Base-by-base conservation (phyloP, 108 stramenopile genomes). In the Stephanodiscus minutulus region DNA sequence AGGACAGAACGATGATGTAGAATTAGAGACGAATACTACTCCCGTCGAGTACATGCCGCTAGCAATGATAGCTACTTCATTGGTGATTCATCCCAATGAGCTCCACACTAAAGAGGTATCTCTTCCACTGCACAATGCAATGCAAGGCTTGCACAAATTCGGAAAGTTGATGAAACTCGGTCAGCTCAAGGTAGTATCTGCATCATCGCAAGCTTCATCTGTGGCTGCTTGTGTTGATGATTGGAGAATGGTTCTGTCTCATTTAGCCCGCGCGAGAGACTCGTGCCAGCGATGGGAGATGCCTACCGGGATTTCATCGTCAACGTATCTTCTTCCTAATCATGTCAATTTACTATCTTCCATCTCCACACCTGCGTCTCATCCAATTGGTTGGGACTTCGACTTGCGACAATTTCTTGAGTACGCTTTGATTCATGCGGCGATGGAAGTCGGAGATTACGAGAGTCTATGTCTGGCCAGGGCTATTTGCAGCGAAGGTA, bases 401-500 rank as follows among this genome's bases (percentile, higher is more conserved):
- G 89, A 94, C 61, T 80, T 76, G 18, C 57, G 91, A 29, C 87
- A 89, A 49, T 78, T 94, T 37, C 33, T 94, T 17, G 93, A 94
- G 24, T 79, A 89, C 63, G 82, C 86, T 21, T 49, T 92, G 24
- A 88, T 87, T 25, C 83, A 89, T 59, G 89, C 89, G 24, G 91
- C 93, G 7, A 85, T 84, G 44, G 71, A 84, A 55, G 81, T 85
- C 24, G 89, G 86, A 43, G 91, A 94, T 61, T 81, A 80, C 27
- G 88, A 91, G 31, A 82, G 81, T 56, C 66, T 91, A 18, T 88
- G 84, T 22, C 25, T 88, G 4, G 93, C 91, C 5, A 73, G 91
- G 64, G 82, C 89, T 18, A 79, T 89, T 33, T 91, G 91, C 50
- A 94, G 93, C 60, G 79, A 86, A 48, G 90, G 88, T n/a, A 87